phyloP scores from a whole-genome alignment of 768 basidiomycete species.

The Trametes cinnabarina region DNA sequence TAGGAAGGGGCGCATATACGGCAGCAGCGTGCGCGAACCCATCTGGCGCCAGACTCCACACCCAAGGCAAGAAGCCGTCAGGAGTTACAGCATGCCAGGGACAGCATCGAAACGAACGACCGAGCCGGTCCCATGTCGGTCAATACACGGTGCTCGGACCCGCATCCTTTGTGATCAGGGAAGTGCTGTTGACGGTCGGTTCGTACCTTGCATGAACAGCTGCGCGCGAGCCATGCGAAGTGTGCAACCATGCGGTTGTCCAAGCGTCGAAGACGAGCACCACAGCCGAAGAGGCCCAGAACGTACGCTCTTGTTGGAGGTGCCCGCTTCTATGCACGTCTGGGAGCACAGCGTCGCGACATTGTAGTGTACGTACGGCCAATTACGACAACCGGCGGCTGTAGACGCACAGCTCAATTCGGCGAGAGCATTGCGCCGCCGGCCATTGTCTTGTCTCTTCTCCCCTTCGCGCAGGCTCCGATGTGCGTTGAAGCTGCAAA shows the following conservation, averaged over 20 bases:
- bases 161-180: conserved; percentile 9
- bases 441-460: conserved; percentile 13
- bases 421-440: background rate
- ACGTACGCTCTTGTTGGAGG: conserved; percentile 7
- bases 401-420: conserved; percentile 5
- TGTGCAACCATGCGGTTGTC: conserved; percentile 4
- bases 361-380: conserved; percentile 5
- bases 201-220: background rate
- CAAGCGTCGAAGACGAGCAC: background rate
- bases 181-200: conserved; percentile 1
- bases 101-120: conserved; percentile 5
- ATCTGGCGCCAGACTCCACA: conserved; percentile 6
- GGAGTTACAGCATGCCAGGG: conserved; percentile 9
- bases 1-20: conserved; percentile 6
- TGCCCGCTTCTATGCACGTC: conserved; percentile 2
- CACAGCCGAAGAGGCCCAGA: conserved; percentile 7
- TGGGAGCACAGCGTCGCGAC: conserved; percentile 7
- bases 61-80: conserved; percentile 9
- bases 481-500: background rate
- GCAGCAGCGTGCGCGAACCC: conserved; percentile 14
- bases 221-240: background rate
- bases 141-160: conserved; percentile 17
- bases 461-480: conserved; percentile 10
- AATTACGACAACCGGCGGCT: conserved; percentile 4
- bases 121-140: conserved; percentile 17